Evolutionary conservation across 495 filamentous ascomycete species (phyloP).

Genomic region (Cudoniella acicularis): DNA sequence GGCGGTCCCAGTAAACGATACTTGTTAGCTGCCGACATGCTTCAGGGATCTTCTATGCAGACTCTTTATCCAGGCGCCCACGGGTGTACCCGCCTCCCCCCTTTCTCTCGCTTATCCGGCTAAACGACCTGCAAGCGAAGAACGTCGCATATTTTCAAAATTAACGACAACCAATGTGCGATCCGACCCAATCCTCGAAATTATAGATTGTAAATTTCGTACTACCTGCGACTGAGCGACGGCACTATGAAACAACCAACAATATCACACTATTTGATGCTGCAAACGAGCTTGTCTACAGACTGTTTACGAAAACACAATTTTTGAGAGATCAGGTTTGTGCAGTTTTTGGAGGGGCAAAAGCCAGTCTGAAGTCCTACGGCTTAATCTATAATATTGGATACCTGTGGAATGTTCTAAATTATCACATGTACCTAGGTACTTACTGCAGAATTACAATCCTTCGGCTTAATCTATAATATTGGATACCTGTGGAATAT

Average conservation of each 20-base stretch:
- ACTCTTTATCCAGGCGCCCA: not conserved
- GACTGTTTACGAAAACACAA: not conserved
- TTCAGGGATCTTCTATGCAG: not conserved
- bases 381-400: not conserved
- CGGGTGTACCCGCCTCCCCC: not conserved
- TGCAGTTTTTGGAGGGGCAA: not conserved
- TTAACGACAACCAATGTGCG: not conserved
- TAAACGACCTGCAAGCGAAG: not conserved
- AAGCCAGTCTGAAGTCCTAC: not conserved
- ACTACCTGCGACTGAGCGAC: not conserved
- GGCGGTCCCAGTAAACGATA: not conserved
- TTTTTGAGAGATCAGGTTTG: not conserved
- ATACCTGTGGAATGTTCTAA: not conserved
- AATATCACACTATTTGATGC: not conserved
- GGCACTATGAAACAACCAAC: not conserved
- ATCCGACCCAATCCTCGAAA: not conserved
- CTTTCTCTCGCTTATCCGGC: not conserved
- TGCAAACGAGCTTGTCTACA: not conserved
- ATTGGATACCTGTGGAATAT: not conserved
- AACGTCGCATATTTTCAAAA: not conserved
- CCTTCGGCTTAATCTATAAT: not conserved
- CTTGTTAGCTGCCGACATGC: not conserved
- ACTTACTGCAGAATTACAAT: not conserved
- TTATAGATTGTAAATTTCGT: not conserved
- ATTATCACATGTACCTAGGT: not conserved